Percentiles rank a stretch among this genome's conserved stretches.
These are phyloP conservation scores for Karstenula rhodostoma DNA, from an alignment of 2,329 filamentous ascomycete species.

Conservation along the genomic window DNA sequence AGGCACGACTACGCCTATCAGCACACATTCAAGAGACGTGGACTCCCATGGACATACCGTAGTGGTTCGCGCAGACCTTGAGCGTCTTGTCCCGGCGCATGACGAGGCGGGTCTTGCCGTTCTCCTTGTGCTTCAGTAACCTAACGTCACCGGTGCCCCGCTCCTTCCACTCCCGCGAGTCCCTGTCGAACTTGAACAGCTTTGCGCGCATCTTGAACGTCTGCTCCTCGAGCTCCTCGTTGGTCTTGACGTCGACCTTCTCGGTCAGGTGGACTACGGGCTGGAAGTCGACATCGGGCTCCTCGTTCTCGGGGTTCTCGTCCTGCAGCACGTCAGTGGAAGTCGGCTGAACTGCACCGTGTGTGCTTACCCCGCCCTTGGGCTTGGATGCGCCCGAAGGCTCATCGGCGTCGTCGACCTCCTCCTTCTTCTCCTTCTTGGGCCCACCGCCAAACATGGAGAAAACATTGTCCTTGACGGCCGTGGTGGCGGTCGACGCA, in stretches of 20 bases:
- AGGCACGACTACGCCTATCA: conserved; percentile 74
- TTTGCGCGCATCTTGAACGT: conserved; percentile 99
- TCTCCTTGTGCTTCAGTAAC: conserved; percentile 98
- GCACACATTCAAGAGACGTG: conserved; percentile 22
- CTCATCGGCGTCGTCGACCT: conserved; percentile 77
- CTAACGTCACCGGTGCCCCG: conserved; percentile 95
- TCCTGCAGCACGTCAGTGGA: conserved; percentile 54
- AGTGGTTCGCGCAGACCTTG: conserved; percentile 99
- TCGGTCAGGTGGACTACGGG: conserved; percentile 95
- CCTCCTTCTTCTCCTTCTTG: conserved; percentile 93
- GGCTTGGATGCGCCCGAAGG: conserved; percentile 80
- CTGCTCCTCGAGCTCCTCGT: conserved; percentile 98
- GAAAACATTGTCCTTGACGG: conserved; percentile 73
- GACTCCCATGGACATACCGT: conserved; percentile 70
- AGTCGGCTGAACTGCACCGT: not conserved
- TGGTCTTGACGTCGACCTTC: conserved; percentile 96
- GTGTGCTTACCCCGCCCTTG: conserved; percentile 57
- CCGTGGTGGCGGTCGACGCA: conserved; percentile 43
- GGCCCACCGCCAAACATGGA: conserved; percentile 98
- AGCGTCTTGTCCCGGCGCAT: conserved; percentile 99
- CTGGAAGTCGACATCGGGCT: conserved; percentile 95
- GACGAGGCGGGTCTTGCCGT: conserved; percentile 94
- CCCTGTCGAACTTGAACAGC: conserved; percentile 97
- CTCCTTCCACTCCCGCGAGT: conserved; percentile 98
- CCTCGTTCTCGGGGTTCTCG: conserved; percentile 84